Evolutionary conservation across 2,329 filamentous ascomycete genomes (phyloP), one percentile per base, ranked within the genome.

Genomic region (Botrytis pseudocinerea): DNA sequence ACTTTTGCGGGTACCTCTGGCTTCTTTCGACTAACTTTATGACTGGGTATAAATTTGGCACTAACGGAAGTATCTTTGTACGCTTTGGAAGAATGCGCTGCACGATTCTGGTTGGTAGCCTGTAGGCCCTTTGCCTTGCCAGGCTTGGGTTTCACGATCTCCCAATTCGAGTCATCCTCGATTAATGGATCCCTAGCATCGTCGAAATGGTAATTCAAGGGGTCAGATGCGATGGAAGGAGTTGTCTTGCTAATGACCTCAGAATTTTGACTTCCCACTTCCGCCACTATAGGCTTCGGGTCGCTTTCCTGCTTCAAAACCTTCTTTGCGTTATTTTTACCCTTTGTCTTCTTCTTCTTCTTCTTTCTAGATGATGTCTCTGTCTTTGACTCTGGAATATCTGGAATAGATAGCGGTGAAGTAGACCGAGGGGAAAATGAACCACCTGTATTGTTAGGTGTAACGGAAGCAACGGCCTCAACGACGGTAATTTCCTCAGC

Each of bases 211-310:
- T 71, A 68, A 22, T 71, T 71, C 2, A 54, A 65, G n/a, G 48
- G 70, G 25, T 71, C 70, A 35, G 48, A 66, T 8, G 70, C 70
- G 68, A 68, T 68, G 9, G 70, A 46, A 57, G 22, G 35, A 14
- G n/a, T 9, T 12, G 2, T 3, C 16, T 69, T 42, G 38, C 20
- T 38, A 18, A 12, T 32, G 4, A 22, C 57, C 38, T 69, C n/a
- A 25, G 48, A 12, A 44, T n/a, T 40, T 18, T 57, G 32, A 12
- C 38, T 42, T 32, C 1, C 22, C 25, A 38, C 9, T 32, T 57
- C 48, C 28, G n/a, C n/a, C 22, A 20, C 48, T 57, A 38, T 18
- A 32, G 42, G 48, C 42, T 65, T 28, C 16, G 32, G 20, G 8
- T 48, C 38, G 14, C 40, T 38, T 42, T 42, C 65, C 9, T 57